These are phyloP conservation scores for Micractinium sp. DNA, from an alignment of 139 green algal genomes.

Conservation along the genomic window DNA sequence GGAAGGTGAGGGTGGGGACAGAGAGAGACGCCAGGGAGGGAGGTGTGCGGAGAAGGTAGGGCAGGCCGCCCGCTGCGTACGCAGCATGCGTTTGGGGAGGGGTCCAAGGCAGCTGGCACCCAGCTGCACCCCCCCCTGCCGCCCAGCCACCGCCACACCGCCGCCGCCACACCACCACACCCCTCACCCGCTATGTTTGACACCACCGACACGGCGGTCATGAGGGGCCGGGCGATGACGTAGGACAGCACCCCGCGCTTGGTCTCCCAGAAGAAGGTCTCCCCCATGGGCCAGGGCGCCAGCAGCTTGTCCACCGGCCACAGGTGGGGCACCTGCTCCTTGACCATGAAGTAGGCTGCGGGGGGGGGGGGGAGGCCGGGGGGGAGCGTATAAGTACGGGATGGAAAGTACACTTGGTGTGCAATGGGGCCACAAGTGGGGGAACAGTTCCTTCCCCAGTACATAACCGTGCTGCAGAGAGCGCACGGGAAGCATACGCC, in stretches of 20 bases:
- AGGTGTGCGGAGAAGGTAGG: not conserved
- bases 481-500: too few species aligned
- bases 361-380: not conserved
- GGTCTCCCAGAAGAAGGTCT: slow-evolving; percentile 73
- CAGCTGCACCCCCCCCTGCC: not conserved
- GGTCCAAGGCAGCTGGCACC: too few species aligned
- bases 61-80: not conserved
- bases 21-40: not conserved
- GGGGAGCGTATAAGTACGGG: too few species aligned
- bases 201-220: slow-evolving; percentile 71
- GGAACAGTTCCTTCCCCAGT: too few species aligned
- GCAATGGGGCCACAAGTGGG: not conserved
- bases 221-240: slow-evolving; percentile 89
- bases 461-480: too few species aligned
- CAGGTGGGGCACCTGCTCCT: slow-evolving; percentile 69
- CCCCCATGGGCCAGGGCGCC: slow-evolving; percentile 65
- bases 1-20: not conserved
- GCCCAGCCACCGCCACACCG: too few species aligned
- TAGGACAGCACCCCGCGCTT: slow-evolving; percentile 93
- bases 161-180: not conserved
- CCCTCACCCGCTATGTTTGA: slow-evolving; percentile 55
- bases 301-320: slow-evolving; percentile 58
- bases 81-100: too few species aligned
- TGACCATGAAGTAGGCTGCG: slow-evolving; percentile 17
- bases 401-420: too few species aligned